Evolutionary conservation across 192 early-diverging fungal species (phyloP), one percentile per base, ranked within the genome.

Genomic region (Lobosporangium transversale): DNA sequence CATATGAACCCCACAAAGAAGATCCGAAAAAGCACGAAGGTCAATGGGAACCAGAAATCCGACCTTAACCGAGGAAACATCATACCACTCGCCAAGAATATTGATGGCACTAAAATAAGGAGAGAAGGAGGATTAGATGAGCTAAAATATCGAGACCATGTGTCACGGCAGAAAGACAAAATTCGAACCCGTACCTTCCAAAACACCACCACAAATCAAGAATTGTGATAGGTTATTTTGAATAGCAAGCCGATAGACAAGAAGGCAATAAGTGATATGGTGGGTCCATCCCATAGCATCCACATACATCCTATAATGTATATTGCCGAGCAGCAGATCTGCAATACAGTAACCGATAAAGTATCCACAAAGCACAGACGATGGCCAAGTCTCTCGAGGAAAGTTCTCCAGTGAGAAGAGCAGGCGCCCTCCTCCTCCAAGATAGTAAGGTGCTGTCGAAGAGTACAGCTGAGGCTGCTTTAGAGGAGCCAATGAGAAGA

Each of bases 401-500:
- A 53, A 58, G 18, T 55, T 58, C 36, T 65, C 70, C 33, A 66
- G 6, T 18, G 70, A 75, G 30, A 66, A 20, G 1, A 75, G 27
- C 1, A 75, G 35, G 10, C 70, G 37, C 26, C 70, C 70, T 40
- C 70, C 70, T 4, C 70, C 70, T 18, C 70, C 70, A 18, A 75
- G 32, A 30, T 59, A 75, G 30, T 66, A 66, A 9, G 70, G 62
- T 11, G 62, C 56, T 35, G 29, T 40, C 18, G 27, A 32, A 0
- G 55, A 49, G 20, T 48, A 48, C 10, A 53, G 14, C 11, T 36
- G 33, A 1, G 61, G n/a, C 1, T 62, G 62, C 10, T 53, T 47
- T 29, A 75, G 63, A 18, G 70, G 70, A 2, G 62, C 42, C 6
- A 75, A 52, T 2, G 70, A 75, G n/a, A 66, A 75, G 30, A 75